A percentile compares a stretch with the other conserved stretches of the same genome.
Evolutionary conservation across 805 yeast species (phyloP).

Genomic region (Cyberlindnera xishuangbannaensis): DNA sequence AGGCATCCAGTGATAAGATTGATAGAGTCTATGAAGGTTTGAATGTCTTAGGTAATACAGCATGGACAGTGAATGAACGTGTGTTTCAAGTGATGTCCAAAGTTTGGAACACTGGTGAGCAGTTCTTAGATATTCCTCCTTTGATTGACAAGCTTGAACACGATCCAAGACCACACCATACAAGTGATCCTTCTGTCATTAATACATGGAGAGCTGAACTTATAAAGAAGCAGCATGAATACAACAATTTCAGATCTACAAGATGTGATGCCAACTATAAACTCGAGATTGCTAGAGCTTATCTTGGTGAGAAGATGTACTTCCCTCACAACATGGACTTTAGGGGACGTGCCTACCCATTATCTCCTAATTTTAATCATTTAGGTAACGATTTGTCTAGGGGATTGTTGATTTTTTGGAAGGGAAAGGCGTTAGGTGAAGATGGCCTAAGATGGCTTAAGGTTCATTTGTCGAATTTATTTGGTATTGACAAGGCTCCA

Average conservation of each 20-base stretch:
- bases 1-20: conserved; percentile 73
- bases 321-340: conserved; percentile 81
- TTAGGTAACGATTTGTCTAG: conserved; percentile 75
- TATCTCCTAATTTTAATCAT: conserved; percentile 76
- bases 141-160: conserved; percentile 38
- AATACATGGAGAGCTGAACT: conserved; percentile 63
- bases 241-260: conserved; percentile 68
- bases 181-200: conserved; percentile 67
- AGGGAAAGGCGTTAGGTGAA: conserved; percentile 62
- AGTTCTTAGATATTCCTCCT: conserved; percentile 69
- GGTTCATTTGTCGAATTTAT: conserved; percentile 67
- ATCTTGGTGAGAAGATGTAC: conserved; percentile 68
- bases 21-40: conserved; percentile 71
- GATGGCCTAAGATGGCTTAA: conserved; percentile 69
- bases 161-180: conserved; percentile 53
- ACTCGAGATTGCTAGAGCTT: conserved; percentile 91
- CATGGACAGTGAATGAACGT: conserved; percentile 85
- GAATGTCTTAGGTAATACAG: conserved; percentile 77
- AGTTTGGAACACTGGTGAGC: conserved; percentile 84
- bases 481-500: conserved; percentile 71
- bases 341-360: conserved; percentile 80
- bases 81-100: conserved; percentile 64
- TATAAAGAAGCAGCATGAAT: conserved; percentile 51
- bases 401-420: conserved; percentile 69
- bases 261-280: conserved; percentile 94